Percentiles rank a stretch among this genome's conserved stretches.
Conservation (phyloP, 345 rosid genomes). For the Lumnitzera racemosa region DNA sequence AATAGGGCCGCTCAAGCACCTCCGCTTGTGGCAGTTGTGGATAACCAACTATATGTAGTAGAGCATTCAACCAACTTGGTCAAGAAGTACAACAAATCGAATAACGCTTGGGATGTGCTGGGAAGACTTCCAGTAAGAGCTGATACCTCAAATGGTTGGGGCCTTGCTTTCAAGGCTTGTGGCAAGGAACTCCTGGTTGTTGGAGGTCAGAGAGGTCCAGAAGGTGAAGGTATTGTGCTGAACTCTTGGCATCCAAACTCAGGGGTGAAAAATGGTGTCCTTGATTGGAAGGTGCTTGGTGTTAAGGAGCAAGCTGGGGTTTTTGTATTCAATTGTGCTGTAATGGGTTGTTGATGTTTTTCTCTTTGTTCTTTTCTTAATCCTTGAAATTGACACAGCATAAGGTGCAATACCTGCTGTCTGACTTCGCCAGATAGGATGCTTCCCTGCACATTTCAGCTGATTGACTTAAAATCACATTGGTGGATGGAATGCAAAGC, state of each 20-base stretch:
- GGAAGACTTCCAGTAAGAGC: slow-evolving; percentile 74
- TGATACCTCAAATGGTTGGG: slow-evolving; percentile 82
- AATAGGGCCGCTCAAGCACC: slow-evolving; percentile 81
- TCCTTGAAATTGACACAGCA: slow-evolving; percentile 3
- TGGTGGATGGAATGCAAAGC: slow-evolving; percentile 16
- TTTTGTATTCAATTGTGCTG: slow-evolving; percentile 81
- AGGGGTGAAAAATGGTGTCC: slow-evolving; percentile 41
- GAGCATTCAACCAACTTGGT: slow-evolving; percentile 71
- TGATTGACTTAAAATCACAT: slow-evolving; percentile 21
- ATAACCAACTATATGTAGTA: slow-evolving; percentile 60
- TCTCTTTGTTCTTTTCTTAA: neutral
- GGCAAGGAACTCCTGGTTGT: slow-evolving; percentile 56
- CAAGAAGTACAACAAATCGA: slow-evolving; percentile 56
- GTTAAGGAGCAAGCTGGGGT: slow-evolving; percentile 70
- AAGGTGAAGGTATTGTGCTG: slow-evolving; percentile 64
- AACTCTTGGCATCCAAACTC: slow-evolving; percentile 72
- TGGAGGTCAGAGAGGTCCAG: slow-evolving; percentile 62
- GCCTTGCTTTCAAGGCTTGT: slow-evolving; percentile 79
- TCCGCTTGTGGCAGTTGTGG: slow-evolving; percentile 72
- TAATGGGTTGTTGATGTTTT: slow-evolving; percentile 55
- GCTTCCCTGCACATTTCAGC: slow-evolving; percentile 24
- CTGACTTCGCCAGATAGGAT: slow-evolving; percentile 23
- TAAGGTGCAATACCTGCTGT: slow-evolving; percentile 19
- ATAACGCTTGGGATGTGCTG: slow-evolving; percentile 61
- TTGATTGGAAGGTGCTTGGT: slow-evolving; percentile 78